Evolutionary conservation across 164 flowering plant species (phyloP), one percentile per base, ranked within the genome.

Genomic region (Warburgia ugandensis): DNA sequence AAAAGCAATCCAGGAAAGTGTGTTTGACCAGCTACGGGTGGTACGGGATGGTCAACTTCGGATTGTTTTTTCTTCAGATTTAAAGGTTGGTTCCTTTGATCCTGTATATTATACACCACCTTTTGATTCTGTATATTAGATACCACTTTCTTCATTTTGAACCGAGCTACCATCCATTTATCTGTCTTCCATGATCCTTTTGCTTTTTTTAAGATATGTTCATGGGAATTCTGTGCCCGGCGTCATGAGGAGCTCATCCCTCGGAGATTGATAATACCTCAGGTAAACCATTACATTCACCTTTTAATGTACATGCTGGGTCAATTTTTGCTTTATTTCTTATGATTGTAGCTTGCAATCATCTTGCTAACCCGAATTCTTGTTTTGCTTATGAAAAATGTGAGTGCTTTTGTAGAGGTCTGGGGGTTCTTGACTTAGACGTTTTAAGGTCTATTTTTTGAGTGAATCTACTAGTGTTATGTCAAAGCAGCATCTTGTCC

Each of bases 201-300:
- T 0, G 20, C 39, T 29, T 45, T 29, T 17, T 32, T 59, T n/a
- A 59, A 91, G 99, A 92, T 92, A 49, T 86, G 85, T 68, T 92
- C 97, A 14, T 92, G 99, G 99, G 99, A 92, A 57, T 92, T 92
- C 63, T 92, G 99, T 78, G 97, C 99, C 39, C 77, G 94, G 40
- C 94, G 88, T n/a, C 99, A 92, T 68, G 97, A 92, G 65, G 99
- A 92, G 68, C 95, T 88, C 21, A 82, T 92, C 41, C 99, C 96
- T 52, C 71, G 97, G 55, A 82, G 86, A 69, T 61, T 89, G 50
- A 62, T 89, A 54, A 70, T 82, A 58, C 94, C 94, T 21, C 99
- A 89, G 95, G 99, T 92, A 65, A 32, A n/a, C 29, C 22, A 17
- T 29, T 12, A 29, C 35, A 20, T 23, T 14, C 41, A 1, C 17